Base-by-base conservation (phyloP, 805 yeast species). In the Cyberlindnera galapagoensis region DNA sequence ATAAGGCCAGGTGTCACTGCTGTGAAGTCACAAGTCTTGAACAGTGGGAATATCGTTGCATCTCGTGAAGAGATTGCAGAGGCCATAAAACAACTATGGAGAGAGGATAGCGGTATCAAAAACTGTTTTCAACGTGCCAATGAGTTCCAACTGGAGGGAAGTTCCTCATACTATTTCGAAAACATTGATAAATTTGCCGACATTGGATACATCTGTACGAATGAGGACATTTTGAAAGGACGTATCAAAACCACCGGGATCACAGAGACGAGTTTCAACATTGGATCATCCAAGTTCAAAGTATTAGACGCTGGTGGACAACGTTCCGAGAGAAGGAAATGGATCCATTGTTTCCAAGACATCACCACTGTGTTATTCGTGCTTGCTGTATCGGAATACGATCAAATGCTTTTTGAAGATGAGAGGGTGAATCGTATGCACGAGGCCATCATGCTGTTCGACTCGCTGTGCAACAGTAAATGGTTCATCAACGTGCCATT, bases 241-340 rank as follows among this genome's bases (percentile, higher is more conserved):
- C 68, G 98, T 21, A 84, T 92, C 48, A 88, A 90, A 59, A 90
- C 98, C 10, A 88, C 97, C 0, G 98, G 98, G 4, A 86, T 92
- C 33, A 82, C 94, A 1, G 95, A 90, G 55, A 81, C 92, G 6
- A 71, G 67, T 34, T 88, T 92, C 60, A 66, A 67, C 35, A 74
- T 90, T 39, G 74, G 76, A 8, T 67, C 74, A 3, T 69, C 76
- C 28, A 73, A 67, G 42, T 79, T 88, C 54, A 77, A 76, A 49
- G 84, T 92, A 25, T 62, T 87, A 26, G 98, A 92, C 65, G 97
- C 96, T 4, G 98, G 98, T 33, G 98, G 98, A 2, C 97, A 88
- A 60, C 63, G 96, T 39, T 75, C 85, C 14, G 97, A 88, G 55
- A 69, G 97, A 39, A 76, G 80, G 46, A 88, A 88, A 55, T 88